phyloP scores from a whole-genome alignment of 371 early-diverging fungal genomes.

The Rhizopus microsporus region DNA sequence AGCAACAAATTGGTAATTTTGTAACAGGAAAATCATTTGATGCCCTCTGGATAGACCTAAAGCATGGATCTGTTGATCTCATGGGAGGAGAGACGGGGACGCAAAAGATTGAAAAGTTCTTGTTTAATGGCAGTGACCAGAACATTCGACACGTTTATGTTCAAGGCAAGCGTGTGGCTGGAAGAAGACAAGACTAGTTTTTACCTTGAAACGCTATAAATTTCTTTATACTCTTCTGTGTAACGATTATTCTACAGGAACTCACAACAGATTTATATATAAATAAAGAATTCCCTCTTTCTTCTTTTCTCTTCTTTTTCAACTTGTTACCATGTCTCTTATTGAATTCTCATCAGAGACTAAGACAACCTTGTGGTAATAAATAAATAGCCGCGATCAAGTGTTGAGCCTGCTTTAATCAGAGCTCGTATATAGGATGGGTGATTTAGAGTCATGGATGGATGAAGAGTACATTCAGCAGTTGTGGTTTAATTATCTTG shows the following conservation, averaged over 20 bases:
- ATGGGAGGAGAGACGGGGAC: constrained; percentile 47
- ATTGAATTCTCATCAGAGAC: not conserved
- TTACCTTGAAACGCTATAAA: too few relatives aligned
- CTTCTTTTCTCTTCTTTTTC: not conserved
- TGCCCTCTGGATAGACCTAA: constrained; percentile 78
- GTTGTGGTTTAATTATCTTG: constrained; percentile 60
- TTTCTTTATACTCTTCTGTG: constrained; percentile 2
- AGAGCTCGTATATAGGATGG: constrained; percentile 57
- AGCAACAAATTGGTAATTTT: constrained; percentile 79
- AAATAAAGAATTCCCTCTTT: not conserved
- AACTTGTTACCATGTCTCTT: not conserved
- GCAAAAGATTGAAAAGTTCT: constrained; percentile 62
- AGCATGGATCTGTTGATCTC: constrained; percentile 49
- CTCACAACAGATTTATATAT: not conserved
- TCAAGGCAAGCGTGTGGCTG: constrained; percentile 51
- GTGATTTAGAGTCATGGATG: constrained; percentile 82
- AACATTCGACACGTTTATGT: constrained; percentile 62
- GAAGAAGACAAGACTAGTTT: constrained; percentile 10
- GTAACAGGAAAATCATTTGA: constrained; percentile 85
- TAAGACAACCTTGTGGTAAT: not conserved
- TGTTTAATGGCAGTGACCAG: constrained; percentile 67
- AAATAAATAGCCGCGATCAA: not conserved
- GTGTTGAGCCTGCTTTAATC: not conserved
- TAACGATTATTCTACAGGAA: not conserved
- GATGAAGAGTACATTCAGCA: constrained; percentile 70